phyloP scores from a whole-genome alignment of 768 basidiomycete genomes.

The Suillus clintonianus region DNA sequence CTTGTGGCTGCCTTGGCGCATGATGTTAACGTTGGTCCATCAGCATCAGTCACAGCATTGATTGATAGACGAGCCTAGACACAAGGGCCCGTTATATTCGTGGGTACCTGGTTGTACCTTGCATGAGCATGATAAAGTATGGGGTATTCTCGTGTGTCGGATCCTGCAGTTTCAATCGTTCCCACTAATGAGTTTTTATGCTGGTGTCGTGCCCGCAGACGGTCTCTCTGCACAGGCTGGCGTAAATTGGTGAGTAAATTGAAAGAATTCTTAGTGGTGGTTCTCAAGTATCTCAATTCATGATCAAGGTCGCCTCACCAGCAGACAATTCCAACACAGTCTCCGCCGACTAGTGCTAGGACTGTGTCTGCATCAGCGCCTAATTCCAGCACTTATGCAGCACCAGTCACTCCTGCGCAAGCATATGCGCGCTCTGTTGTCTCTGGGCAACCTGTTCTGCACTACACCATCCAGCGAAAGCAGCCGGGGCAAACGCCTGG shows the following conservation, averaged over 20 bases:
- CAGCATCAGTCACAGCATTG: background rate
- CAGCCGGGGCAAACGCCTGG: constrained; percentile 5
- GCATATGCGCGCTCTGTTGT: constrained; percentile 17
- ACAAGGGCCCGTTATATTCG: background rate
- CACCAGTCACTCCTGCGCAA: constrained; percentile 21
- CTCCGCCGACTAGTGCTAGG: background rate
- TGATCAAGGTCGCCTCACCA: background rate
- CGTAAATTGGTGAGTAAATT: background rate
- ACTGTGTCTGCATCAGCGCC: background rate
- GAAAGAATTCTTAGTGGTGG: background rate
- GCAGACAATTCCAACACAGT: background rate
- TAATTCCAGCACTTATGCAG: background rate
- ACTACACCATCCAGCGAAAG: constrained; percentile 20
- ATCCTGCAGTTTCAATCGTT: background rate
- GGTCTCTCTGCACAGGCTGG: background rate
- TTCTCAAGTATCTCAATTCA: background rate
- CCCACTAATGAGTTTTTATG: background rate
- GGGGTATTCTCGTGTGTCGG: too few species aligned
- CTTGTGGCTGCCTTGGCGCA: background rate
- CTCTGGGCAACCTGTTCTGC: constrained; percentile 12
- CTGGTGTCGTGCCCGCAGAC: background rate
- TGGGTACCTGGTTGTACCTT: background rate
- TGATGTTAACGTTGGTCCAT: background rate
- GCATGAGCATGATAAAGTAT: background rate
- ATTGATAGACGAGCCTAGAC: background rate